A percentile compares a stretch with the other conserved stretches of the same genome.
phyloP scores from a whole-genome alignment of 768 basidiomycete genomes.

The Tricholoma sp. region DNA sequence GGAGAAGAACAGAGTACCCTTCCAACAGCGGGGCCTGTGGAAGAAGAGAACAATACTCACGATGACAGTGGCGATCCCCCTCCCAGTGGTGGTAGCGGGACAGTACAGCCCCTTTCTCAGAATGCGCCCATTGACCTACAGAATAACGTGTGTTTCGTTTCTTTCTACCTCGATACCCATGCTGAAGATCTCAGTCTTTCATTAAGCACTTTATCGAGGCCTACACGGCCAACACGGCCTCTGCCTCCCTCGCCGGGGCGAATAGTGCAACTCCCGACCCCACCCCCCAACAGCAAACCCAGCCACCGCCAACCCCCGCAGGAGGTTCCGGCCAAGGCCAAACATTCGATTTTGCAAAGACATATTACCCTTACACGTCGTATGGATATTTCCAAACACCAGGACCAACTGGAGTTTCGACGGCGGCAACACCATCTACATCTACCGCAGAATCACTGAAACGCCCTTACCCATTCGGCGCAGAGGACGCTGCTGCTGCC shows the following conservation, averaged over 20 bases:
- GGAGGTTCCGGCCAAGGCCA: background rate
- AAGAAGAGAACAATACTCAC: constrained; percentile 5
- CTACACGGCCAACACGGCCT: constrained; percentile 24
- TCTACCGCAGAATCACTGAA: constrained; percentile 7
- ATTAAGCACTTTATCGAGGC: constrained; percentile 43
- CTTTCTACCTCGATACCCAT: background rate
- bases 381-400: background rate
- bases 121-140: background rate
- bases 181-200: constrained; percentile 13
- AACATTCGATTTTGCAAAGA: background rate
- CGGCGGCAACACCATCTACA: background rate
- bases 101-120: background rate
- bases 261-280: background rate
- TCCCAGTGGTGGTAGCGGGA: background rate
- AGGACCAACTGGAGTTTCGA: background rate
- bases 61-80: background rate
- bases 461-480: constrained; percentile 20
- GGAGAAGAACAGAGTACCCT: constrained; percentile 13
- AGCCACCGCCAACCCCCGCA: background rate
- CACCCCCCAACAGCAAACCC: background rate
- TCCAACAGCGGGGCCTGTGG: constrained; percentile 17
- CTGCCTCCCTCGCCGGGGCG: background rate
- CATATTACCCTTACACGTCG: background rate
- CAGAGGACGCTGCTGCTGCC: constrained; percentile 1
- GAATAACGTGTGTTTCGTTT: constrained; percentile 10